Conservation (phyloP, 352 stramenopile genomes). For the Phytophthora megakarya region DNA sequence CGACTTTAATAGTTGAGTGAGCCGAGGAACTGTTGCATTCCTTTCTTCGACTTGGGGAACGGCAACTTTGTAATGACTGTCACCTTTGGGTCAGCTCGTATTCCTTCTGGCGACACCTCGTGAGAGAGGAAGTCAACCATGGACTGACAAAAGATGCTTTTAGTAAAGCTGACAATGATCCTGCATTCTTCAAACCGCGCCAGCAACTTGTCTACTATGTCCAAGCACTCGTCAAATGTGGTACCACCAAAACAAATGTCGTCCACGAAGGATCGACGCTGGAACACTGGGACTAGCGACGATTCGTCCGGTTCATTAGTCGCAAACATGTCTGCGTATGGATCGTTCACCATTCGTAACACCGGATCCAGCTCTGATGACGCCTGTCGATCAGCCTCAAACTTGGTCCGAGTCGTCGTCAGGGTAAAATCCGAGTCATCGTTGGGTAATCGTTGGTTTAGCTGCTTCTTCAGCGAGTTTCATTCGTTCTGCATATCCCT, state of each 20-base stretch:
- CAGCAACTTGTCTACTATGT: constrained; percentile 8
- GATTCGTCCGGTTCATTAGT: no score
- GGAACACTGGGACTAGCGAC: no score
- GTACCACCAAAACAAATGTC: neutral
- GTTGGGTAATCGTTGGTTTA: no score
- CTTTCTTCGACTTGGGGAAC: constrained; percentile 24
- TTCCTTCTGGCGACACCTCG: constrained; percentile 1
- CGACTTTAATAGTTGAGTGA: constrained; percentile 34
- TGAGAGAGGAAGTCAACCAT: constrained; percentile 27
- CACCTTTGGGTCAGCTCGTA: constrained; percentile 15
- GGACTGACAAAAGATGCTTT: constrained; percentile 22
- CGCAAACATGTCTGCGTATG: neutral
- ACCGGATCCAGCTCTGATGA: no score
- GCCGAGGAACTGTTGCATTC: constrained; percentile 26
- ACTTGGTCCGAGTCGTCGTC: no score
- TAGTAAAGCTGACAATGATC: constrained; percentile 33
- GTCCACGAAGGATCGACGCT: neutral
- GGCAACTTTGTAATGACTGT: neutral
- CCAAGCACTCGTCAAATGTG: neutral
- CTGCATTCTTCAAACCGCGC: constrained; percentile 19
- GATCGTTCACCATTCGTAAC: no score
- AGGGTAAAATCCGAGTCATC: no score
- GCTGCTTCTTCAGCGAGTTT: no score
- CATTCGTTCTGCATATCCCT: no score
- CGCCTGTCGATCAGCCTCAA: no score